A percentile compares a stretch with the other conserved stretches of the same genome.
Conservation (phyloP, 2,329 filamentous ascomycete genomes). For the Fusarium abutilonis region DNA sequence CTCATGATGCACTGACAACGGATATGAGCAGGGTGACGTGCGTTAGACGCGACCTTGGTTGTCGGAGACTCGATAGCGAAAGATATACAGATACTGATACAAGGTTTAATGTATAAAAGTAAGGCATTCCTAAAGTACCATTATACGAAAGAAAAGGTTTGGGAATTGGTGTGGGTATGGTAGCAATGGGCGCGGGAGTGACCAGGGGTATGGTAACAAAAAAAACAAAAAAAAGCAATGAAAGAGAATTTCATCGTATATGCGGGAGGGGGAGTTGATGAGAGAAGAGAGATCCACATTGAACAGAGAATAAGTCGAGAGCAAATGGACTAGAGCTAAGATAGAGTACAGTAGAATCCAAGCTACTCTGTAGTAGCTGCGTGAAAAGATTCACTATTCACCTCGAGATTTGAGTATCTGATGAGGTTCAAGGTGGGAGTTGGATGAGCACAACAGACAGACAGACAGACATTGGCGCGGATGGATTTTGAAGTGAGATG, state of each 20-base stretch:
- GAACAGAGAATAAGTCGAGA: constrained; percentile 6
- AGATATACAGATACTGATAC: constrained; percentile 5
- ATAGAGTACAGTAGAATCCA: neutral
- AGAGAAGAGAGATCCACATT: constrained; percentile 25
- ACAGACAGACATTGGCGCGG: neutral
- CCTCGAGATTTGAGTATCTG: constrained; percentile 13
- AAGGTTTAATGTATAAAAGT: neutral
- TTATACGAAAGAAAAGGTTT: neutral
- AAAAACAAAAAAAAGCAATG: constrained; percentile 42
- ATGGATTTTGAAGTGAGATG: constrained; percentile 9
- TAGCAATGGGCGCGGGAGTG: constrained; percentile 30
- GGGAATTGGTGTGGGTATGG: constrained; percentile 34
- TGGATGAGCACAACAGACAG: neutral
- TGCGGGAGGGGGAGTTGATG: constrained; percentile 28
- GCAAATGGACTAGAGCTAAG: neutral
- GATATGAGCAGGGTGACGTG: constrained; percentile 31
- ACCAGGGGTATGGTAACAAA: constrained; percentile 27
- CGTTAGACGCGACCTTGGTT: constrained; percentile 22
- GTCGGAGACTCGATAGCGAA: constrained; percentile 12
- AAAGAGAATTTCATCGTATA: constrained; percentile 40
- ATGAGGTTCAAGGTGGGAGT: constrained; percentile 36
- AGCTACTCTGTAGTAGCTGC: neutral
- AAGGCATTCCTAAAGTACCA: neutral
- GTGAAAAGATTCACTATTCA: constrained; percentile 34
- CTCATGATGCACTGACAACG: constrained; percentile 9